Base-by-base conservation (phyloP, 2,329 filamentous ascomycete species). In the Pseudocercospora ulei region DNA sequence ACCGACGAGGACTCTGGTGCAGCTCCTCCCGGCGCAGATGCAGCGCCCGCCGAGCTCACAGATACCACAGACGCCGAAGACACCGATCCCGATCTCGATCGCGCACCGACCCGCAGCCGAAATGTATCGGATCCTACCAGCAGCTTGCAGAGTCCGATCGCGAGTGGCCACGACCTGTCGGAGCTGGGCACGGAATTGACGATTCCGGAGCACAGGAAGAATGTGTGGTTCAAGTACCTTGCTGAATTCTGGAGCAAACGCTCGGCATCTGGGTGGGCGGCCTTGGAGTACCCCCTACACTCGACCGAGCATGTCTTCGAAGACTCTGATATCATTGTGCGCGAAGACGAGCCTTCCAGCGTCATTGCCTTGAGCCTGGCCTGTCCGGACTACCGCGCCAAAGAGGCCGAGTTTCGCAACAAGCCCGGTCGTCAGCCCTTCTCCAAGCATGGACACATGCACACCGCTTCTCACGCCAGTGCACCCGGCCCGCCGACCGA, bases 231-330 rank as follows among this genome's bases (percentile, higher is more conserved):
- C 75, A 94, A 92, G 58, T 86, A 95, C 67, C 71, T 98, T 29
- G 90, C 86, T 9, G 95, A 88, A 55, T 98, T 98, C 62, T 98
- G 90, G 90, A 92, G 90, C 2, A 92, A 98, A 62, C 77, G 90
- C 37, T 96, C 90, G 31, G 85, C 92, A 14, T 95, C 86, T 60
- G 87, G 88, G 23, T 98, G 90, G 90, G 74, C 81, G 4, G 76
- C 81, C 13, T 72, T 98, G 12, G 90, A 98, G 38, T 98, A 98
- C 55, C 92, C 92, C 2, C 73, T 96, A 26, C 61, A 64, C 12
- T 55, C 80, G 29, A 83, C 80, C 9, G 90, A 98, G 58, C 90
- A 98, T 60, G 87, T 98, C 31, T 96, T 96, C 64, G 82, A 86
- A 38, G 87, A 98, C 63, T 93, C 86, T 5, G 85, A 98, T 59